Conservation (phyloP, 2,329 filamentous ascomycete genomes). For the Fusarium cicatricum region DNA sequence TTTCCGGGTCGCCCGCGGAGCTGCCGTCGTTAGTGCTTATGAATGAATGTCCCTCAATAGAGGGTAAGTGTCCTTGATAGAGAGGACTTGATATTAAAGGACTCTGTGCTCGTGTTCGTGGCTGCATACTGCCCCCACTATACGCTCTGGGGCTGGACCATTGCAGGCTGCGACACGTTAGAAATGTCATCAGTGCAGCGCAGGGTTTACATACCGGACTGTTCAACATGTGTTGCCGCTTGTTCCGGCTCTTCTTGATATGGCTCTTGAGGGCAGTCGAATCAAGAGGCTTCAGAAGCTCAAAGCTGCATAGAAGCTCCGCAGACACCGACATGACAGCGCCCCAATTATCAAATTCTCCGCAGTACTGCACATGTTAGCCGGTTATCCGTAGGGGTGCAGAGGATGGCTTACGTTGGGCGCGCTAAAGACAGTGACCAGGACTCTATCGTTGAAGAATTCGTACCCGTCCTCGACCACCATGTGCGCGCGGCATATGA, state of each 20-base stretch:
- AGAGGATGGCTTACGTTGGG: conserved; percentile 79
- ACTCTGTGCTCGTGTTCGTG: conserved; percentile 29
- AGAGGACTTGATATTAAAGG: conserved; percentile 23
- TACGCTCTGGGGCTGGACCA: conserved; percentile 65
- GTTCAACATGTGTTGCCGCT: conserved; percentile 93
- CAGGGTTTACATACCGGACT: conserved; percentile 77
- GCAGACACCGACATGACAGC: conserved; percentile 97
- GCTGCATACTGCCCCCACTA: conserved; percentile 41
- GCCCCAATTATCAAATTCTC: conserved; percentile 99
- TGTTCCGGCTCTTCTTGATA: conserved; percentile 97
- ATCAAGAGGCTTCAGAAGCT: conserved; percentile 94
- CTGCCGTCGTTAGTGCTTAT: conserved; percentile 27
- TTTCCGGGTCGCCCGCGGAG: conserved; percentile 39
- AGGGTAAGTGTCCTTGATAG: conserved; percentile 3
- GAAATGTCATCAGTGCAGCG: background rate
- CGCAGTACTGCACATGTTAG: conserved; percentile 78
- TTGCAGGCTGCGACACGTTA: conserved; percentile 56
- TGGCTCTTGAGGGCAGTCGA: conserved; percentile 97
- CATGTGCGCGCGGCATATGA: conserved; percentile 98
- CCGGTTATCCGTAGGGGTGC: conserved; percentile 1
- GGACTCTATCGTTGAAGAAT: conserved; percentile 93
- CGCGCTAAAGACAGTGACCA: conserved; percentile 97
- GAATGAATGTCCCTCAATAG: conserved; percentile 34
- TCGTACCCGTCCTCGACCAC: conserved; percentile 99
- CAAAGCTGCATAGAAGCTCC: conserved; percentile 95